Base-by-base conservation (phyloP, 345 rosid species). In the Eutrema heterophyllum region DNA sequence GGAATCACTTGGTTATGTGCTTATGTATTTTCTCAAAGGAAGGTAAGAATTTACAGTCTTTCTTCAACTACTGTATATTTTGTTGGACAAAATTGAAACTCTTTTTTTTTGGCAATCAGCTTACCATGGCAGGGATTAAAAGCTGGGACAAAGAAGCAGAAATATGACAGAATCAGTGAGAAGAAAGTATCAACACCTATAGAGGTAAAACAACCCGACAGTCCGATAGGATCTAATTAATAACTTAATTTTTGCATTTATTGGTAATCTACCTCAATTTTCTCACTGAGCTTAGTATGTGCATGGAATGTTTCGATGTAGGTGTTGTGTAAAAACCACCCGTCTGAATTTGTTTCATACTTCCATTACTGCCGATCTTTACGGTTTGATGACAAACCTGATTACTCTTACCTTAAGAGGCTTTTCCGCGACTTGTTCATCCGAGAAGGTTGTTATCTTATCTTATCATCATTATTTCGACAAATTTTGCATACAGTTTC, bases 91-190 rank as follows among this genome's bases (percentile, higher is more conserved):
- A 51, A 0, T 1, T 16, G 3, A 9, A 9, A 24, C 15, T 40
- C 51, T n/a, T 35, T n/a, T 46, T 35, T 27, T 13, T 53, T 53
- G 71, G 65, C 70, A 68, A 68, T 75, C 75, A 90, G 97, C 80
- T 90, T 90, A 77, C 97, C 97, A 2, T 90, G 97, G 94, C 97
- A 90, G 61, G 97, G 97, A 53, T 55, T 90, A 73, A 90, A 81
- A 80, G 94, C 97, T 58, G 97, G 94, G 60, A 90, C 97, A 10
- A 90, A 90, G 83, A 90, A 88, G 82, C 97, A 90, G 82, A 90
- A 90, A 67, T 90, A 90, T 70, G 97, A 90, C 64, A 86, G 84
- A 76, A 90, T 90, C 67, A 88, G 97, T 53, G 92, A 88, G 76
- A 90, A 90, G 89, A 90, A 90, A 84, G 92, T 87, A 40, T 85